Percentiles rank a stretch among this genome's conserved stretches.
These are phyloP conservation scores for Phytophthora tentaculata DNA, from an alignment of 352 stramenopile species.

Conservation along the genomic window DNA sequence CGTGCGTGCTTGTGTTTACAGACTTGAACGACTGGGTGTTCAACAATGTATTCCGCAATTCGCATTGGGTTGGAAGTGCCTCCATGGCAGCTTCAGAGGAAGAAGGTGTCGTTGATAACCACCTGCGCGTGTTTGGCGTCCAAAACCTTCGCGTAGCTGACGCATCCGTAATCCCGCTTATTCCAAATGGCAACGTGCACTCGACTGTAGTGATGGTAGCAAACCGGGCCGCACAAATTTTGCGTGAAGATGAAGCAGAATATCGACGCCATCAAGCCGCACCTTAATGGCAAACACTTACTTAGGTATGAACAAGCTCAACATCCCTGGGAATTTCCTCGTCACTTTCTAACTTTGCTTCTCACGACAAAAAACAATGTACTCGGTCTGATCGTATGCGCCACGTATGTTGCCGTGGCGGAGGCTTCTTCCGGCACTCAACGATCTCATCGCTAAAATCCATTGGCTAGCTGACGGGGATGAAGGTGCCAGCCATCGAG, in stretches of 20 bases:
- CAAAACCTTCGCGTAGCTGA: constrained; percentile 68
- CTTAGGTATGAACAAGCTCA: no score
- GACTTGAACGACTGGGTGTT: constrained; percentile 74
- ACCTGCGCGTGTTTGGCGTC: constrained; percentile 67
- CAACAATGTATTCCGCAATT: constrained; percentile 77
- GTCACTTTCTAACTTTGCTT: no score
- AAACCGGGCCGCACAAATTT: constrained; percentile 53
- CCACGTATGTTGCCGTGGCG: no score
- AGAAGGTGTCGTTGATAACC: constrained; percentile 61
- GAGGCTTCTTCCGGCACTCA: no score
- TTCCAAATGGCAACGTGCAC: constrained; percentile 81
- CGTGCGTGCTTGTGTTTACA: constrained; percentile 8
- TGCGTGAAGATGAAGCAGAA: constrained; percentile 40
- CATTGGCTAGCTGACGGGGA: no score
- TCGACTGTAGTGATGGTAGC: constrained; percentile 77
- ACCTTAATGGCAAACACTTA: no score
- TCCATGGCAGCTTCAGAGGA: constrained; percentile 61
- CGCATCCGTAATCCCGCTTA: constrained; percentile 69
- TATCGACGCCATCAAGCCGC: constrained; percentile 26
- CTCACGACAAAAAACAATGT: no score
- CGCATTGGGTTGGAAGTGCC: constrained; percentile 85
- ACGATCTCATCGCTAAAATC: no score
- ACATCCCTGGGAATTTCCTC: not conserved
- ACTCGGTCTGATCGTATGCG: no score
- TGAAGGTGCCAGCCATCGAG: no score